Base-by-base conservation (phyloP, 805 yeast genomes). In the Jamesozyma jinghongensis region DNA sequence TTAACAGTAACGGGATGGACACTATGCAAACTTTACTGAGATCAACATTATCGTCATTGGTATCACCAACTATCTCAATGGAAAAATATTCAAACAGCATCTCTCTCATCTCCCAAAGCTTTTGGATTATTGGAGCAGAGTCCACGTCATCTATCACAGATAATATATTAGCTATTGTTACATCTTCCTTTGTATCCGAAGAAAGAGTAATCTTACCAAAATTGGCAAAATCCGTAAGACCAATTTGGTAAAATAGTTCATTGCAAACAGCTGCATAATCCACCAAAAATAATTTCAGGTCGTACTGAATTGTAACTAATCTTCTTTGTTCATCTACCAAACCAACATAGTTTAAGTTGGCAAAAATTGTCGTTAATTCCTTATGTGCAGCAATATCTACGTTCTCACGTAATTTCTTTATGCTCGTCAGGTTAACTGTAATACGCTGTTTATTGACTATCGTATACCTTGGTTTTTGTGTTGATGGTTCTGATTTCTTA, bases 61-160 rank as follows among this genome's bases (percentile, higher is more conserved):
- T 51, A 1, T 41, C 50, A 17, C 52, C 53, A 10, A 40, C 46
- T 3, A 82, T 48, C 1, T 50, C 61, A 5, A 86, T 68, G 5
- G 72, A 67, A 57, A 88, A 92, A 51, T 92, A 92, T 50, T 88
- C 97, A 4, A 62, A 53, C 32, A 83, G 67, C 97, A 92, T 90
- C 3, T 78, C 86, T 16, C 63, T 65, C 88, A 84, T 82, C 0
- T 58, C 64, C 26, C 58, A 53, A 1, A 77, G 40, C 6, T 47
- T 49, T 3, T 43, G 41, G 0, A 65, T 34, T 0, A 62, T 53
- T 46, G 46, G 40, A 2, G 47, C 47, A 12, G 46, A 47, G 1
- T 47, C 37, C 11, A 56, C 37, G 16, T 50, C 44, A 10, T 47
- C 50, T 14, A 59, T 43, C 2, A 40, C 40, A 10, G 46, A 19